Percentiles rank a stretch among this genome's conserved stretches.
Evolutionary conservation across 164 flowering plant species (phyloP).

Genomic region (Piper betle): DNA sequence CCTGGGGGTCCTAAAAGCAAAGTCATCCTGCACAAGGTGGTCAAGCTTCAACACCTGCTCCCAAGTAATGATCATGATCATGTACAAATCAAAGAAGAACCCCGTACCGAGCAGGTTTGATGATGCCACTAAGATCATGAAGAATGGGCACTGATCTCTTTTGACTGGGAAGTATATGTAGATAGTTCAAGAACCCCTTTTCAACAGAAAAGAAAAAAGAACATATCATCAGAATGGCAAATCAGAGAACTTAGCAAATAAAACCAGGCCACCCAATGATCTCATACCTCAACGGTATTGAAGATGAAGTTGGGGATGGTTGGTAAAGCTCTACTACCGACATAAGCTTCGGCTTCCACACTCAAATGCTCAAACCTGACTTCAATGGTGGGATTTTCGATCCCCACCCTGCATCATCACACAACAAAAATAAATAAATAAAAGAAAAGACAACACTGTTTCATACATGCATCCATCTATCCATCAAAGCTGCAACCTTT

Average conservation of each 20-base stretch:
- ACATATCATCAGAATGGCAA: background rate
- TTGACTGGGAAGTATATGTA: conserved; percentile 42
- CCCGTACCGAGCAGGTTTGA: conserved; percentile 41
- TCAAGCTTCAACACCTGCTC: too few species aligned
- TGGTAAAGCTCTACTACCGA: conserved; percentile 51
- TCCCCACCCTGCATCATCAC: conserved; percentile 22
- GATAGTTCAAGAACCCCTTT: conserved; percentile 36
- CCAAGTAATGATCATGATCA: background rate
- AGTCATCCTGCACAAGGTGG: conserved; percentile 17
- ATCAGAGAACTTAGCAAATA: background rate
- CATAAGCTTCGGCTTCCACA: conserved; percentile 37
- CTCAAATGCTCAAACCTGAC: conserved; percentile 30
- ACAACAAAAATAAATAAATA: too few species aligned
- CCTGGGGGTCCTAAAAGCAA: conserved; percentile 29
- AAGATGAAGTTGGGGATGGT: conserved; percentile 28
- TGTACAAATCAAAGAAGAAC: background rate
- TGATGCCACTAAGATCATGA: conserved; percentile 47
- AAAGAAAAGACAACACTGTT: too few species aligned
- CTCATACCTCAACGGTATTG: conserved; percentile 30
- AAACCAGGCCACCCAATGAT: background rate
- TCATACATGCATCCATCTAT: background rate
- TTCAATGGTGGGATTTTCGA: conserved; percentile 30
- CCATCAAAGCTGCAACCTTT: background rate
- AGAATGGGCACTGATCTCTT: conserved; percentile 38
- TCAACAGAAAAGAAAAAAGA: background rate